Evolutionary conservation across 805 yeast genomes (phyloP), one percentile per base, ranked within the genome.

Genomic region (Zygosaccharomyces bailii): DNA sequence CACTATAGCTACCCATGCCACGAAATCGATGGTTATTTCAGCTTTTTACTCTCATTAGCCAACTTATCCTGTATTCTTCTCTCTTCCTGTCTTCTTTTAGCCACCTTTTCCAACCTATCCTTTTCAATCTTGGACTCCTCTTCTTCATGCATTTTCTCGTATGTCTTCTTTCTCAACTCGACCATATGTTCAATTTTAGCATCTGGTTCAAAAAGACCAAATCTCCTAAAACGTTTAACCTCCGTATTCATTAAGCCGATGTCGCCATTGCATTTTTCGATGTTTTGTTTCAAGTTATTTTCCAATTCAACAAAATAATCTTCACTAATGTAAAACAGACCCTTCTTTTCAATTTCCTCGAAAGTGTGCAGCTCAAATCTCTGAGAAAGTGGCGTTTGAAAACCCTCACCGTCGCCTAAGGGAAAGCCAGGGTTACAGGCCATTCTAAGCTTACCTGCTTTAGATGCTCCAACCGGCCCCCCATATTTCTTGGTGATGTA

Each of bases 391-490:
- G 78, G 84, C 44, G 86, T 79, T 55, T 76, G 75, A 67, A 72
- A 91, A 21, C 98, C 98, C 70, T 91, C 98, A 43, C 91, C 96
- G 8, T 68, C 66, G n/a, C 75, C 76, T 50, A 91, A 76, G 10
- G 63, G 63, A 19, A 81, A 68, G 25, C 93, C 93, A 48, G 82
- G 76, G 11, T 66, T 63, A 50, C 72, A 72, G 52, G 88, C 72
- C 37, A 64, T 69, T 24, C 74, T 76, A 53, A 90, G 79, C 39
- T 81, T 60, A 16, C 96, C 96, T 20, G 76, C 70, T 60, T 78
- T 79, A 62, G 79, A 84, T 7, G 96, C 96, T 57, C 78, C 75
- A 41, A 88, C 76, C 55, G 86, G 71, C 18, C 88, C 86, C 46
- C 96, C 96, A 53, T 72, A 77, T 56, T 77, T 72, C 53, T 80